Evolutionary conservation across 768 basidiomycete genomes (phyloP), one percentile per base, ranked within the genome.

Genomic region (Tylopilus felleus): DNA sequence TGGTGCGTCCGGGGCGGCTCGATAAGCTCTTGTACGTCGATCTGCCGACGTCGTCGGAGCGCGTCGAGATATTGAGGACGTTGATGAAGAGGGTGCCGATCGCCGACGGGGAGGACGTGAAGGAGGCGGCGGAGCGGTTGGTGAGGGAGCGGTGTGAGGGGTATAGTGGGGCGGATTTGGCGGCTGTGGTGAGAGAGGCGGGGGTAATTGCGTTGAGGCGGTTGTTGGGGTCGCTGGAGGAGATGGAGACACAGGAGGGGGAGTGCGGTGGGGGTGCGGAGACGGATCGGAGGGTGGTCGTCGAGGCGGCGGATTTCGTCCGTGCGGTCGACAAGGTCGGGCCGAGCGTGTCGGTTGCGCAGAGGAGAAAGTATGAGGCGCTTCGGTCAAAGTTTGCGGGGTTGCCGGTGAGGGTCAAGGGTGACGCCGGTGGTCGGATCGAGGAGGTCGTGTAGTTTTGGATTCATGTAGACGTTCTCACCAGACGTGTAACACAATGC

Each of bases 11-110:
- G 0, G 94, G 95, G 0, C 82, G 95, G 10, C 80, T 98, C 12
- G 95, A 97, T 74, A 97, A 97, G 69, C 79, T 96, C 6, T 78
- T 97, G 40, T 98, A 94, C 63, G 93, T 97, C 62, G 94, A 96
- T 70, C 77, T 96, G 0, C 95, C 94, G 21, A 73, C 77, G 0
- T 58, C 84, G 0, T 65, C 72, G 27, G 95, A 95, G 69, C 84
- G 93, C 21, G 81, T 78, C 7, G 94, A 97, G 68, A 96, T 98
- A 56, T 68, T 94, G 44, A 78, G 83, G 41, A 94, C 92, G 5
- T 76, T 95, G 63, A 77, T 79, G 33, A 77, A 85, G 31, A 80
- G 80, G 46, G 82, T 95, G 0, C 93, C 93, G 0, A 69, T 94
- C 39, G 39, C 33, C n/a, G 42, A 14, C 4, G 35, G 17, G 6